These are phyloP conservation scores for Nakazawaea ambrosiae DNA, from an alignment of 805 yeast genomes.

Conservation along the genomic window DNA sequence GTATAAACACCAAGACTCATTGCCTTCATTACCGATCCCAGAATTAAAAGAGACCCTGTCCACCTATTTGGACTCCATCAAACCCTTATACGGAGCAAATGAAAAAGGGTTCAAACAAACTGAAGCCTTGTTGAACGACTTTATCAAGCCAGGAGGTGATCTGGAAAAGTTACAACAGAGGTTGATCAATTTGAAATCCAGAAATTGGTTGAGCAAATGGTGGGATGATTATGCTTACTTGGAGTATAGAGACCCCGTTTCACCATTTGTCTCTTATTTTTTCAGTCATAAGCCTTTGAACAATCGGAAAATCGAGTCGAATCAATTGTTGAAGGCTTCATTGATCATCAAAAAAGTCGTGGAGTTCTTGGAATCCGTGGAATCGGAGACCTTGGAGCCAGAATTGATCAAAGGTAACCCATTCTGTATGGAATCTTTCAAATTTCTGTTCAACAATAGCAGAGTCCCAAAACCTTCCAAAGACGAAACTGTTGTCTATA, in stretches of 20 bases:
- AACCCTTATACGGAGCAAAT: conserved; percentile 52
- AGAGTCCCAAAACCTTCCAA: conserved; percentile 65
- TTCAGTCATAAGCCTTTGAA: conserved; percentile 70
- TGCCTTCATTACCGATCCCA: conserved; percentile 89
- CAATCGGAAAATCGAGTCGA: conserved; percentile 45
- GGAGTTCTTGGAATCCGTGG: conserved; percentile 60
- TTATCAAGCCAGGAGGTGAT: conserved; percentile 51
- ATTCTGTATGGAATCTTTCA: conserved; percentile 92
- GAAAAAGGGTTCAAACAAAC: conserved; percentile 43
- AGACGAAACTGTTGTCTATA: conserved; percentile 51
- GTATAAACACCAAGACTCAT: conserved; percentile 59
- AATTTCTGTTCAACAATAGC: conserved; percentile 83
- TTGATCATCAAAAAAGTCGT: conserved; percentile 62
- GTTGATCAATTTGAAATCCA: conserved; percentile 51
- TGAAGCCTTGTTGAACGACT: conserved; percentile 54
- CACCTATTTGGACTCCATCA: conserved; percentile 64
- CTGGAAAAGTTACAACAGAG: conserved; percentile 67
- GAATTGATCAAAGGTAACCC: conserved; percentile 75
- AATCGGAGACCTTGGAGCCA: conserved; percentile 68
- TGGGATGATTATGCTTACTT: conserved; percentile 95
- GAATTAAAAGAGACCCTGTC: conserved; percentile 60
- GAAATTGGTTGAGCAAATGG: conserved; percentile 86
- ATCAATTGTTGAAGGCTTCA: conserved; percentile 69
- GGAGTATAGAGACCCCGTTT: conserved; percentile 89
- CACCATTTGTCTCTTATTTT: conserved; percentile 89